Conservation (phyloP, 108 stramenopile species). For the Mayamaea pseudoterrestris region DNA sequence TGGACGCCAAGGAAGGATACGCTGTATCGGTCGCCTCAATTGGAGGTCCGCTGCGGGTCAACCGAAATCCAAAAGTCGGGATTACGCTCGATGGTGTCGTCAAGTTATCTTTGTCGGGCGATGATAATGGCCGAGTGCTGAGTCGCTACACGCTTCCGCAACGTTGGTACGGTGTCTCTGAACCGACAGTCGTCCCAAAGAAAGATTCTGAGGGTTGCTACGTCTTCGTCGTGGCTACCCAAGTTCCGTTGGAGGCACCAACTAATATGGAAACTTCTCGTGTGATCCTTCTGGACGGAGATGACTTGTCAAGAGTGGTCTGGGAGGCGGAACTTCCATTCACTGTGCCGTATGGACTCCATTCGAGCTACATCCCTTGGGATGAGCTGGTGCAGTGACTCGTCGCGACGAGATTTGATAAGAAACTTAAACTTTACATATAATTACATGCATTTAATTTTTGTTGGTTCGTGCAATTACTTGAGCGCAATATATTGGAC, state of each 20-base stretch:
- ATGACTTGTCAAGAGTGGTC: slow-evolving; percentile 14
- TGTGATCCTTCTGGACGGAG: slow-evolving; percentile 23
- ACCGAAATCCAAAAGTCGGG: slow-evolving; percentile 12
- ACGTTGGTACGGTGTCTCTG: slow-evolving; percentile 16
- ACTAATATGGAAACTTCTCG: slow-evolving; percentile 3
- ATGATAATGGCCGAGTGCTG: slow-evolving; percentile 15
- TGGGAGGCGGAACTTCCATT: slow-evolving; percentile 12
- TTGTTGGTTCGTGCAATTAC: too few species aligned
- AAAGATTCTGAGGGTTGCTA: slow-evolving; percentile 4
- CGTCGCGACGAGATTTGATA: too few species aligned
- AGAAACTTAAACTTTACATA: too few species aligned
- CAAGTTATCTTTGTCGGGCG: slow-evolving; percentile 18
- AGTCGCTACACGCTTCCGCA: slow-evolving; percentile 9
- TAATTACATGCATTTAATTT: too few species aligned
- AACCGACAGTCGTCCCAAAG: slow-evolving; percentile 27
- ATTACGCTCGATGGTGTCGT: slow-evolving; percentile 21
- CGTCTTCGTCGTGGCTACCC: slow-evolving; percentile 1
- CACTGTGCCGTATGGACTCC: slow-evolving; percentile 22
- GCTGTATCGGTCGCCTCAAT: slow-evolving; percentile 5
- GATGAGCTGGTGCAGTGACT: too few species aligned
- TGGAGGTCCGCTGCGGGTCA: slow-evolving; percentile 17
- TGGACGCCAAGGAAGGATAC: slow-evolving; percentile 1
- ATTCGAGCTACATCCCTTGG: slow-evolving; percentile 8
- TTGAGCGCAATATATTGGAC: too few species aligned
- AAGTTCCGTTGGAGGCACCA: not conserved